Base-by-base conservation (phyloP, 2,329 filamentous ascomycete genomes). In the Spiromastix sp. region DNA sequence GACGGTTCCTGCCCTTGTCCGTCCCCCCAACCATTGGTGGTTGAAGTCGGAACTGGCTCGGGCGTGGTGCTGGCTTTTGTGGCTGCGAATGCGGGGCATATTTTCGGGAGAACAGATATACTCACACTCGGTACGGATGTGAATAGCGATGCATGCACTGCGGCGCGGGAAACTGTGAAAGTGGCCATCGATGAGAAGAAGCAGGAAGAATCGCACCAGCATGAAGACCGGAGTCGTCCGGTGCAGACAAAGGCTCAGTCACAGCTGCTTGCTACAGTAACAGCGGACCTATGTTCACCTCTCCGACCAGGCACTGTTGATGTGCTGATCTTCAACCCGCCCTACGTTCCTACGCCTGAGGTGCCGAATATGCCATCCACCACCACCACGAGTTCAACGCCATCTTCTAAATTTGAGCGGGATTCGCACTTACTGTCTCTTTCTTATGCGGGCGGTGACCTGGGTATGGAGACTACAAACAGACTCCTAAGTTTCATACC, bases 381-480 rank as follows among this genome's bases (percentile, higher is more conserved):
- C 10, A 43, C 48, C 12, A 42, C 48, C 30, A 36, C 48, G 32
- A 16, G 56, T 52, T 48, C 49, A 2, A 45, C 45, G 17, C 37
- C 49, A 32, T 44, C 49, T 8, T 47, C 57, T 36, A 55, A 64
- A 7, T 94, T 85, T 47, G 84, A 87, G 37, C 74, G 78, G 38
- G 86, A 95, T 51, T 87, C 84, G 18, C 80, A 85, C 51, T 69
- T 95, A 36, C 71, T 96, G 16, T 77, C 81, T 25, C 66, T 96
- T 31, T 85, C 86, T 3, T 96, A 94, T 56, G 89, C 86, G 0
- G 91, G 91, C 17, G 91, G 91, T 0, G 61, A 64, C 19, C 81
- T 95, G 55, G 91, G 91, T 4, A 98, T 98, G 89, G 85, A 93
- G 63, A 85, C 81, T 17, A 98, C 89, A 30, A 74, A 89, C 42